phyloP scores from a whole-genome alignment of 805 yeast genomes.

The Huiozyma naganishii region DNA sequence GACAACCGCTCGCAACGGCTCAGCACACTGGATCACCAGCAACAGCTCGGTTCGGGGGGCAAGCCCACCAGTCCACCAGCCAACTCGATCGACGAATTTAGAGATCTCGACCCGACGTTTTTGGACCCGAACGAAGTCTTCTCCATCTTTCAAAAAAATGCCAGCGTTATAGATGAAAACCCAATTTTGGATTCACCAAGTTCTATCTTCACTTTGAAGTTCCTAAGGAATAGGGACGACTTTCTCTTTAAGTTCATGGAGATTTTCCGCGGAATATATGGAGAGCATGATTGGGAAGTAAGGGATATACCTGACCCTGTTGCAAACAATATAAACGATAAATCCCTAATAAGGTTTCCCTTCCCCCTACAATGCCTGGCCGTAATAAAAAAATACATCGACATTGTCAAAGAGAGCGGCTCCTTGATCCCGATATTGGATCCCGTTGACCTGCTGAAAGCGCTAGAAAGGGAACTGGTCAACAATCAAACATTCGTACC shows the following conservation, averaged over 20 bases:
- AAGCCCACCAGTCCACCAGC: background rate
- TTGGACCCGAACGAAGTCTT: constrained; percentile 16
- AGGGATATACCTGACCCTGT: background rate
- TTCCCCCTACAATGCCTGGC: constrained; percentile 10
- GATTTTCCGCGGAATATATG: constrained; percentile 6
- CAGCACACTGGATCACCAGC: background rate
- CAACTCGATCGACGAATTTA: constrained; percentile 13
- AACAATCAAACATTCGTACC: constrained; percentile 12
- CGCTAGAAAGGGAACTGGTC: constrained; percentile 16
- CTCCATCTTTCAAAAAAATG: constrained; percentile 7
- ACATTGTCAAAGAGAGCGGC: constrained; percentile 12
- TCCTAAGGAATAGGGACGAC: constrained; percentile 16
- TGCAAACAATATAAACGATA: constrained; percentile 1
- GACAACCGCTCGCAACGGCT: background rate
- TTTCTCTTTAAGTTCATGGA: constrained; percentile 15
- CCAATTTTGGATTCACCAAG: constrained; percentile 14
- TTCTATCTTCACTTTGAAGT: constrained; percentile 14
- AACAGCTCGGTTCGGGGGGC: background rate
- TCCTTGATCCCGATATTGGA: constrained; percentile 19
- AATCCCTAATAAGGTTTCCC: constrained; percentile 12
- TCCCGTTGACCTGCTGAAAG: constrained; percentile 12
- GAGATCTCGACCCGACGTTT: constrained; percentile 22
- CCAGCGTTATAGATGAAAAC: background rate
- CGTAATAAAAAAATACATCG: constrained; percentile 13
- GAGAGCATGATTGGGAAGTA: background rate